Conservation (phyloP, 2,329 filamentous ascomycete genomes). For the Rutstroemia sp. region DNA sequence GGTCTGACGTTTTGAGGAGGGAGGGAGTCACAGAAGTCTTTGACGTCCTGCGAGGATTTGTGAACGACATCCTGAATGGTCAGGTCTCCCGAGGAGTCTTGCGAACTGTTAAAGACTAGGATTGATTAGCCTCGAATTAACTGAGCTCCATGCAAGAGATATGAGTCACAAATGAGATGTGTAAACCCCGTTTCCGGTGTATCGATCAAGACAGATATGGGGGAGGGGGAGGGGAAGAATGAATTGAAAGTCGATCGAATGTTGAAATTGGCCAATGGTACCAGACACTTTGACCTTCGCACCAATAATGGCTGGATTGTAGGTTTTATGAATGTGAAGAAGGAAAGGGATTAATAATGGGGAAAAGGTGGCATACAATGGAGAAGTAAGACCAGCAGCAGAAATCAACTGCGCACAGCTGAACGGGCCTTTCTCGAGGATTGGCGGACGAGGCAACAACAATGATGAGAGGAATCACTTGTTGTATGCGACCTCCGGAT, state of each 20-base stretch:
- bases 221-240: neutral
- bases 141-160: slow-evolving; percentile 21
- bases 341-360: too few relatives aligned
- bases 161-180: slow-evolving; percentile 23
- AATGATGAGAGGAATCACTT: too few relatives aligned
- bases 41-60: slow-evolving; percentile 30
- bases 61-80: slow-evolving; percentile 29
- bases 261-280: too few relatives aligned
- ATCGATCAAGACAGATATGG: neutral
- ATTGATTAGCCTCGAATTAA: slow-evolving; percentile 21
- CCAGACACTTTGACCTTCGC: too few relatives aligned
- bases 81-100: slow-evolving; percentile 13
- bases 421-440: too few relatives aligned
- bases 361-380: too few relatives aligned
- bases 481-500: too few relatives aligned
- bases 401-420: too few relatives aligned
- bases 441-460: too few relatives aligned
- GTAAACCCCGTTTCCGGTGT: neutral
- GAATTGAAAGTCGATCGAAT: neutral
- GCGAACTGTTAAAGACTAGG: slow-evolving; percentile 19
- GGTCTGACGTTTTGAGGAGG: slow-evolving; percentile 35
- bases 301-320: too few relatives aligned
- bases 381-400: too few relatives aligned
- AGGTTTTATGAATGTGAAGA: too few relatives aligned
- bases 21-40: slow-evolving; percentile 38